phyloP scores from a whole-genome alignment of 306 rosid species.

The Biancaea sappan region DNA sequence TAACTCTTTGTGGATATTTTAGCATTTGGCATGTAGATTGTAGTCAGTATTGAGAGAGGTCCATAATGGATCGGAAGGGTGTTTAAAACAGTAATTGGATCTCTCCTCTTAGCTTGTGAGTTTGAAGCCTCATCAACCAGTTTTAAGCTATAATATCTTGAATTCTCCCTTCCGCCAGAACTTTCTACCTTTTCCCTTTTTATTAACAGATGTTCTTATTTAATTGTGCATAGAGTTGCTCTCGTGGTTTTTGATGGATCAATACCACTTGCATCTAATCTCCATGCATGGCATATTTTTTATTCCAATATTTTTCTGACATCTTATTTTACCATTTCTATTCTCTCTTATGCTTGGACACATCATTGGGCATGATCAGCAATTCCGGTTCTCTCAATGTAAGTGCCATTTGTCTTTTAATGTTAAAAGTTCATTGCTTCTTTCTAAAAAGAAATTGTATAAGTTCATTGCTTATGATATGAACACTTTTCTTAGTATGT shows the following conservation, averaged over 20 bases:
- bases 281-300: neutral
- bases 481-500: slow-evolving; percentile 24
- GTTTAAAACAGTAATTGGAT: neutral
- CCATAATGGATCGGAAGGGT: neutral
- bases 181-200: neutral
- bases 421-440: slow-evolving; percentile 21
- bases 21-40: neutral
- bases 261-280: neutral
- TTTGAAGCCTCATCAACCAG: neutral
- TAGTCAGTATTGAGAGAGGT: neutral
- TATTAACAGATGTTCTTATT: neutral
- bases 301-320: slow-evolving; percentile 12
- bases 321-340: slow-evolving; percentile 40
- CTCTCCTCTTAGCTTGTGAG: slow-evolving; percentile 3
- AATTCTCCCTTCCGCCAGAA: neutral
- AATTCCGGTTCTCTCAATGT: slow-evolving; percentile 98
- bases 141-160: neutral
- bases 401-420: slow-evolving; percentile 48
- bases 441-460: neutral
- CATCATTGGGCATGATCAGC: slow-evolving; percentile 65
- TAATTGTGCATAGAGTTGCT: neutral
- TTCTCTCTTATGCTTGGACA: slow-evolving; percentile 39
- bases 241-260: neutral
- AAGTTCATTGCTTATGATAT: slow-evolving; percentile 18
- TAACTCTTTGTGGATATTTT: neutral